These are phyloP conservation scores for Phialocephala sp. DNA, from an alignment of 2,329 filamentous ascomycete species.

Conservation along the genomic window DNA sequence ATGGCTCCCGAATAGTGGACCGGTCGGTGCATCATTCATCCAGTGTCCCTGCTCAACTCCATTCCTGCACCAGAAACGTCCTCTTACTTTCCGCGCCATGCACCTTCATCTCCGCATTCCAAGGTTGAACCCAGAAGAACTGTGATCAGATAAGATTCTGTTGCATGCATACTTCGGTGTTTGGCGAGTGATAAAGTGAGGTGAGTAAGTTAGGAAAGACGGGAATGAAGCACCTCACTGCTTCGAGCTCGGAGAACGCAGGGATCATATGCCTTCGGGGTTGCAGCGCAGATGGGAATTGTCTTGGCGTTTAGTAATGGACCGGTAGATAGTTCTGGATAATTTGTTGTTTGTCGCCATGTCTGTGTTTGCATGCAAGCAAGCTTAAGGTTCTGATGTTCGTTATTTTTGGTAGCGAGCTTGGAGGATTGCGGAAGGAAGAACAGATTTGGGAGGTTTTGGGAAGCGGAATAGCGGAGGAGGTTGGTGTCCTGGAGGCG, in stretches of 20 bases:
- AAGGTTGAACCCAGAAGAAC: background rate
- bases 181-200: background rate
- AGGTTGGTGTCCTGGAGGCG: background rate
- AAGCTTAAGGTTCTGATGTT: too few species aligned
- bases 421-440: background rate
- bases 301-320: constrained; percentile 2
- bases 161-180: background rate
- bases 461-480: background rate
- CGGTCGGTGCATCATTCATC: background rate
- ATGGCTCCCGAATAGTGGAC: background rate
- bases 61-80: background rate
- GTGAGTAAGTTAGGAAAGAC: background rate
- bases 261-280: background rate
- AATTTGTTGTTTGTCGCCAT: background rate
- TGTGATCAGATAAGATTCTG: background rate
- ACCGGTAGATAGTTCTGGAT: background rate
- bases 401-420: background rate
- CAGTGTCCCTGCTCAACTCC: too few species aligned
- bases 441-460: background rate
- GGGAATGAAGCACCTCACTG: background rate
- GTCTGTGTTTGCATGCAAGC: background rate
- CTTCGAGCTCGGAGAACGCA: background rate
- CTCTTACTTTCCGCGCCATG: background rate
- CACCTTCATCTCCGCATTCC: background rate
- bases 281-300: background rate